Evolutionary conservation across 352 stramenopile genomes (phyloP), one percentile per base, ranked within the genome.

Genomic region (Phytophthora melonis): DNA sequence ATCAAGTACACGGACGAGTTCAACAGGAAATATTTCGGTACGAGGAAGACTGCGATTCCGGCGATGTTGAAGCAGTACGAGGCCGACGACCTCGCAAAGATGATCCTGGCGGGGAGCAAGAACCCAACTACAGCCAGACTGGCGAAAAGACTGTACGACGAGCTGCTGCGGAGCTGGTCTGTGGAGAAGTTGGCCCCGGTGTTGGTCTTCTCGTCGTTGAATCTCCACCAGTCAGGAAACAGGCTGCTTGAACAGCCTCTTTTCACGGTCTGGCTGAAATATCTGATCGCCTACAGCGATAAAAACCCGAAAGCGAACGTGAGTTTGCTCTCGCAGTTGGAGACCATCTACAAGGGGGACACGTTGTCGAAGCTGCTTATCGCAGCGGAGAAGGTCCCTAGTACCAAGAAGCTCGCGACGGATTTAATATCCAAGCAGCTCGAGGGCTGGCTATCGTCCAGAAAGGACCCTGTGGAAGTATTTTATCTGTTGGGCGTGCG

Each of bases 161-260:
- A 72, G 50, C 36, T 67, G 36, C n/a, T 72, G 3, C n/a, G 58
- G 27, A 45, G 67, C 30, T 72, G 66, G 66, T 72, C 57, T 19
- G 43, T 52, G 34, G 11, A 56, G 1, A 9, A 9, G 21, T 10
- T 43, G 13, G 19, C 50, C 11, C 58, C 66, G 5, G 32, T 34
- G 9, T 18, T 58, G 18, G 59, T 72, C 2, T 68, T 72, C 49
- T 39, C 27, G 9, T 13, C 41, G 13, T 59, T 68, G 25, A 57
- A 63, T 13, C 66, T 72, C 7, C 36, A 62, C 19, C 27, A 18
- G 10, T 18, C 27, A 27, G 23, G 54, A 1, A 3, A 62, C 9
- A 68, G 19, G 18, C 11, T 56, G 27, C 58, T 63, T 58, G 58
- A 68, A 41, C 62, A 11, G 0, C 58, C 66, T 9, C 27, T 63